Evolutionary conservation across 75 land plant species (phyloP).

Genomic region (Selaginella moellendorffii): DNA sequence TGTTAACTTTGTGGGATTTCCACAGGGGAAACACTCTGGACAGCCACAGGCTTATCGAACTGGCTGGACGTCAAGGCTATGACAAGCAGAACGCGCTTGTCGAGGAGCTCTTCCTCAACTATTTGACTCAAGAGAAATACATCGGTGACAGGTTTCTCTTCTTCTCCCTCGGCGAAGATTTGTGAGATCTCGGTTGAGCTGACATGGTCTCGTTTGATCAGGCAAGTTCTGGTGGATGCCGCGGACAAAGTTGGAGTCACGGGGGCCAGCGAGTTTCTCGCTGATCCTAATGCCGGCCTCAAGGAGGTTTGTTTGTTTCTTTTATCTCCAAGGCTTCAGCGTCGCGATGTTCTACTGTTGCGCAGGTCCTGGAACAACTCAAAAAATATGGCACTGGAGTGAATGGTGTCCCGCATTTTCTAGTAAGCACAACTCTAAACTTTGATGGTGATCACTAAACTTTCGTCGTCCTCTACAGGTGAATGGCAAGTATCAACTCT

Average conservation of each 20-base stretch:
- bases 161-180: no score
- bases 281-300: slow-evolving; percentile 40
- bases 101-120: slow-evolving; percentile 50
- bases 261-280: slow-evolving; percentile 51
- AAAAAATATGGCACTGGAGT: slow-evolving; percentile 41
- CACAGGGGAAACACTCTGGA: slow-evolving; percentile 76
- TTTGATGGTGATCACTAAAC: no score
- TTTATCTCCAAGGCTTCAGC: no score
- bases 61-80: slow-evolving; percentile 52
- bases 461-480: slow-evolving; percentile 24
- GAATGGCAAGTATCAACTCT: slow-evolving; percentile 41
- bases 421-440: slow-evolving; percentile 30
- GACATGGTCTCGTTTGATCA: slow-evolving; percentile 9
- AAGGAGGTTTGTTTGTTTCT: slow-evolving; percentile 40
- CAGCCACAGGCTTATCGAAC: slow-evolving; percentile 65
- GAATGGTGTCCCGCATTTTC: slow-evolving; percentile 54
- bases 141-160: slow-evolving; percentile 54
- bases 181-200: not conserved
- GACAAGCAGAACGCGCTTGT: slow-evolving; percentile 67
- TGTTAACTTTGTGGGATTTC: not conserved
- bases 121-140: slow-evolving; percentile 58
- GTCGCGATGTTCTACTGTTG: no score
- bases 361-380: slow-evolving; percentile 44
- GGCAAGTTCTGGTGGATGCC: slow-evolving; percentile 50
- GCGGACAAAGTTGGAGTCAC: slow-evolving; percentile 46